Evolutionary conservation across 176 grass and related monocot genomes (phyloP).

Genomic region (Oryza longistaminata): DNA sequence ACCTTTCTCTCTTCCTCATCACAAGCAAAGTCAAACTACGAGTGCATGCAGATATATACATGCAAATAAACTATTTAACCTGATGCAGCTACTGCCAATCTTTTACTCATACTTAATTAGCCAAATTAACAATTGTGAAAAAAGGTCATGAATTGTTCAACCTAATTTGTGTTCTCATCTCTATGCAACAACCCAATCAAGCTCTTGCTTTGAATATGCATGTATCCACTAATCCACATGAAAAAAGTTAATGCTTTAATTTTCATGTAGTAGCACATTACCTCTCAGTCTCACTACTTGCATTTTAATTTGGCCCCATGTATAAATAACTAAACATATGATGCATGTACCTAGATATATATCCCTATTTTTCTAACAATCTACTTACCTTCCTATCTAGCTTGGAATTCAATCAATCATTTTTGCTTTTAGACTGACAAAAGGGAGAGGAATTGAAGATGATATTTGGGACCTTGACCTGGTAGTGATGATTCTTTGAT

Average conservation of each 20-base stretch:
- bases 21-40: slow-evolving; percentile 44
- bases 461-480: slow-evolving; percentile 46
- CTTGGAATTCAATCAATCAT: not conserved
- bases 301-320: slow-evolving; percentile 5
- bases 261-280: not conserved
- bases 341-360: not conserved
- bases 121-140: not conserved
- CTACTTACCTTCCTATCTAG: not conserved
- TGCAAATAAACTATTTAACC: not conserved
- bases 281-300: slow-evolving; percentile 17
- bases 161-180: slow-evolving; percentile 22
- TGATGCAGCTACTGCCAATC: not conserved
- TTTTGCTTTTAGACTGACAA: not conserved
- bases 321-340: not conserved
- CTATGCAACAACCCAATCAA: slow-evolving; percentile 23
- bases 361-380: not conserved
- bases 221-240: not conserved
- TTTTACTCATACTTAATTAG: not conserved
- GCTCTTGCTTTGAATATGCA: slow-evolving; percentile 23
- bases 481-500: not conserved
- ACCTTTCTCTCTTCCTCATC: slow-evolving; percentile 8
- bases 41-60: not conserved
- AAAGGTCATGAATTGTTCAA: not conserved
- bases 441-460: not conserved
- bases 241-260: not conserved